These are phyloP conservation scores for Phylloporus rhodoxanthus DNA, from an alignment of 768 basidiomycete species.

Conservation along the genomic window DNA sequence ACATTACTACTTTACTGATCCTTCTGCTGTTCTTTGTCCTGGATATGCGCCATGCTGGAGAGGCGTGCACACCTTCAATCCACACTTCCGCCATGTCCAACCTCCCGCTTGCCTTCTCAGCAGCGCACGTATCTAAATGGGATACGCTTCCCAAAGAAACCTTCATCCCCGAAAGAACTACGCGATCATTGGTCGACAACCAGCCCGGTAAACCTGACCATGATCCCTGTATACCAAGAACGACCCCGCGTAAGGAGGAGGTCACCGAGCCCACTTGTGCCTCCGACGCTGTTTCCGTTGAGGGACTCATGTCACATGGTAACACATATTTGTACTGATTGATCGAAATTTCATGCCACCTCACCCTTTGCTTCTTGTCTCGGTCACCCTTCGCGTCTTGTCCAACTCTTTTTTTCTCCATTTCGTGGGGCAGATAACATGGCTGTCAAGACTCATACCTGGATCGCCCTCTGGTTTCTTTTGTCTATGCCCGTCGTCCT, in stretches of 20 bases:
- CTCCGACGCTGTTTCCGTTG: background rate
- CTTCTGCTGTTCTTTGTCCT: background rate
- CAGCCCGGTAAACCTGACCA: background rate
- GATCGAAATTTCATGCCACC: background rate
- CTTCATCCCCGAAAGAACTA: background rate
- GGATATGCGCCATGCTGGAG: slow-evolving; percentile 12
- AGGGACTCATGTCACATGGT: background rate
- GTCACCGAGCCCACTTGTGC: background rate
- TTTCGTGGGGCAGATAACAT: slow-evolving; percentile 24
- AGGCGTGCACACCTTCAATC: slow-evolving; percentile 2
- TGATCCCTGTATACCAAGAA: background rate
- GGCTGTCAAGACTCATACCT: slow-evolving; percentile 47
- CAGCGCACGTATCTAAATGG: slow-evolving; percentile 28
- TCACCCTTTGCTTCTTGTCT: background rate
- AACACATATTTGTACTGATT: background rate
- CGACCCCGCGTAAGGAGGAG: background rate
- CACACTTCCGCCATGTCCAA: slow-evolving; percentile 10
- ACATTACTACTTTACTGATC: background rate
- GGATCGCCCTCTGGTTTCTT: slow-evolving; percentile 67
- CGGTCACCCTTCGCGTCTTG: background rate
- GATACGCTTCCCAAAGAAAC: slow-evolving; percentile 10
- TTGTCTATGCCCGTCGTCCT: slow-evolving; percentile 46
- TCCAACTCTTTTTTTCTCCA: background rate
- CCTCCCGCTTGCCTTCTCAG: slow-evolving; percentile 25
- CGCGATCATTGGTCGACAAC: background rate